phyloP scores from a whole-genome alignment of 805 yeast species.

The Ogataea trehalophila region DNA sequence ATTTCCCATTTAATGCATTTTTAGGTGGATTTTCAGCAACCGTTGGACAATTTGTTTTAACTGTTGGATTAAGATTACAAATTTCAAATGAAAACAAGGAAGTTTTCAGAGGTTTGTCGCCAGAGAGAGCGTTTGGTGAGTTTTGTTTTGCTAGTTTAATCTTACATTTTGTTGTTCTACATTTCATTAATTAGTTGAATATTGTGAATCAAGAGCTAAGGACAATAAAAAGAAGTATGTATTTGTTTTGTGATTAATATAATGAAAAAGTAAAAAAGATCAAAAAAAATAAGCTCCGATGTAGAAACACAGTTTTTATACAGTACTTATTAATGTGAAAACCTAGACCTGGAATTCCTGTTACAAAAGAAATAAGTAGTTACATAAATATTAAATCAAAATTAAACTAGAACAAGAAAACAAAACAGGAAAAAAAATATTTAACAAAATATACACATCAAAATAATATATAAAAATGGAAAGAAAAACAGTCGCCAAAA shows the following conservation, averaged over 20 bases:
- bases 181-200: conserved; percentile 69
- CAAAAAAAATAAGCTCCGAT: background rate
- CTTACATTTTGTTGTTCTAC: conserved; percentile 83
- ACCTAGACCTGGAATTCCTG: no score
- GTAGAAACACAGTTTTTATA: background rate
- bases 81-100: conserved; percentile 28
- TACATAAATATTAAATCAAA: no score
- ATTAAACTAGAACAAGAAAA: no score
- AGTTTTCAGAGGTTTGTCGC: conserved; percentile 22
- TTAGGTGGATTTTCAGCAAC: conserved; percentile 88
- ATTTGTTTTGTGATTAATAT: background rate
- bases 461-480: conserved; percentile 1
- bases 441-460: conserved; percentile 1
- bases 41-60: conserved; percentile 92
- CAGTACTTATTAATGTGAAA: no score
- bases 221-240: background rate
- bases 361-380: no score
- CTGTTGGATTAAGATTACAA: conserved; percentile 79
- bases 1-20: conserved; percentile 95
- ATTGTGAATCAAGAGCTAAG: background rate
- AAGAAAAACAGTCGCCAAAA: no score
- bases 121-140: conserved; percentile 76
- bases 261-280: background rate
- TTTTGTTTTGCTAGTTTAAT: conserved; percentile 81
- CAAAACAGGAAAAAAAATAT: background rate